phyloP scores from a whole-genome alignment of 257 asterid genomes.

The Nemophila menziesii region DNA sequence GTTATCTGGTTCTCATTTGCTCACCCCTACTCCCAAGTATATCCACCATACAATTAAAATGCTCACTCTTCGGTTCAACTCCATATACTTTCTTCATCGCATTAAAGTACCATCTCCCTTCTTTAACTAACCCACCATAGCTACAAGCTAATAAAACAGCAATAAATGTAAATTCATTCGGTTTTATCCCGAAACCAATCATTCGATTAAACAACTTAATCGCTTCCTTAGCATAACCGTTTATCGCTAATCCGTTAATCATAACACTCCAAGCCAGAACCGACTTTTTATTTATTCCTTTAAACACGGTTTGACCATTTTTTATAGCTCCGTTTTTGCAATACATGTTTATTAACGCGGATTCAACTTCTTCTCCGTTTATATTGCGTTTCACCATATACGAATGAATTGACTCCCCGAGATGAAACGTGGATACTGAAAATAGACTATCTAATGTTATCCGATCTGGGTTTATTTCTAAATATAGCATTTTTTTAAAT shows the following conservation, averaged over 20 bases:
- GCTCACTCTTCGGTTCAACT: conserved; percentile 14
- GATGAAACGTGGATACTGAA: conserved; percentile 16
- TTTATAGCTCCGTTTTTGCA: conserved; percentile 60
- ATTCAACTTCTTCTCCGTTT: conserved; percentile 11
- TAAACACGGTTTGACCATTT: conserved; percentile 30
- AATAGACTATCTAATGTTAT: not conserved
- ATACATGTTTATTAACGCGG: conserved; percentile 53
- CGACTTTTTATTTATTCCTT: conserved; percentile 26
- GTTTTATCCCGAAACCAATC: conserved; percentile 32
- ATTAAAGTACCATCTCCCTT: conserved; percentile 11
- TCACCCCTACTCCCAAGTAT: no score
- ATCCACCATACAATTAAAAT: conserved; percentile 17
- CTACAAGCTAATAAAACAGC: conserved; percentile 42
- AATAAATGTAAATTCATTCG: conserved; percentile 48
- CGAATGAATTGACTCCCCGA: conserved; percentile 34
- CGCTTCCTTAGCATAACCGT: conserved; percentile 43
- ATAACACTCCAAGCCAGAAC: conserved; percentile 51
- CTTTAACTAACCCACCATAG: conserved; percentile 6
- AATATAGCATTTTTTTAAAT: not conserved
- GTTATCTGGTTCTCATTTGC: no score
- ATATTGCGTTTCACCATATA: conserved; percentile 25
- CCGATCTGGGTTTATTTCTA: not conserved
- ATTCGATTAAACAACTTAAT: conserved; percentile 40
- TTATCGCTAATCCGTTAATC: conserved; percentile 42
- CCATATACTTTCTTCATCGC: conserved; percentile 12